A percentile compares a stretch with the other conserved stretches of the same genome.
Conservation (phyloP, 2,329 filamentous ascomycete genomes). For the Diatrype stigma region DNA sequence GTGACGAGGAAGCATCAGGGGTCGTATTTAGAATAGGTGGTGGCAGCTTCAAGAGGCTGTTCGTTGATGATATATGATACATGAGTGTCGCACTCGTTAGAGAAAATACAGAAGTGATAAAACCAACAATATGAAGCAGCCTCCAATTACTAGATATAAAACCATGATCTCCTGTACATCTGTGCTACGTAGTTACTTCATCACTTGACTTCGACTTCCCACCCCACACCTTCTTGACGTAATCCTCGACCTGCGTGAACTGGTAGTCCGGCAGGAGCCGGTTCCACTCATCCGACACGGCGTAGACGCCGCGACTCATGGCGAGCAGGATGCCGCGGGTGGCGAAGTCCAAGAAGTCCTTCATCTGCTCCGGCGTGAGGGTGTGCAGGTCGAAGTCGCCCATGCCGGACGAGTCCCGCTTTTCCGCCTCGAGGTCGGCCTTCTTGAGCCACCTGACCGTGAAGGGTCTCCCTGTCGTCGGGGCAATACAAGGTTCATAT, state of each 20-base stretch:
- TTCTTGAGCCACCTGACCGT: conserved; percentile 25
- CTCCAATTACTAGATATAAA: too few species aligned
- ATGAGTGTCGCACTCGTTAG: too few species aligned
- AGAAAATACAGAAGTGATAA: too few species aligned
- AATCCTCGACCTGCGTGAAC: conserved; percentile 38
- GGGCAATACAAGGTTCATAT: neutral
- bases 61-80: too few species aligned
- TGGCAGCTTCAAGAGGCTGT: too few species aligned
- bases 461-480: conserved; percentile 20
- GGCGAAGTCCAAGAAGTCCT: conserved; percentile 16
- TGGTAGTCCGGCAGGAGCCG: conserved; percentile 38
- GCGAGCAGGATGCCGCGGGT: conserved; percentile 14
- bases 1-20: too few species aligned
- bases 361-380: conserved; percentile 22
- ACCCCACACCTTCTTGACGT: conserved; percentile 36
- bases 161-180: too few species aligned
- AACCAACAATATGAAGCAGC: too few species aligned
- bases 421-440: conserved; percentile 24
- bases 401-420: conserved; percentile 20
- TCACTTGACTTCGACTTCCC: conserved; percentile 25
- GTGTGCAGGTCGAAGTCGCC: conserved; percentile 22
- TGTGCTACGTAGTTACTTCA: too few species aligned
- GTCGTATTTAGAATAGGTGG: too few species aligned
- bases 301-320: conserved; percentile 9
- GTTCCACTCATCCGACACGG: conserved; percentile 39